Base-by-base conservation (phyloP, 2,329 filamentous ascomycete genomes). In the Pseudopithomyces chartarum region DNA sequence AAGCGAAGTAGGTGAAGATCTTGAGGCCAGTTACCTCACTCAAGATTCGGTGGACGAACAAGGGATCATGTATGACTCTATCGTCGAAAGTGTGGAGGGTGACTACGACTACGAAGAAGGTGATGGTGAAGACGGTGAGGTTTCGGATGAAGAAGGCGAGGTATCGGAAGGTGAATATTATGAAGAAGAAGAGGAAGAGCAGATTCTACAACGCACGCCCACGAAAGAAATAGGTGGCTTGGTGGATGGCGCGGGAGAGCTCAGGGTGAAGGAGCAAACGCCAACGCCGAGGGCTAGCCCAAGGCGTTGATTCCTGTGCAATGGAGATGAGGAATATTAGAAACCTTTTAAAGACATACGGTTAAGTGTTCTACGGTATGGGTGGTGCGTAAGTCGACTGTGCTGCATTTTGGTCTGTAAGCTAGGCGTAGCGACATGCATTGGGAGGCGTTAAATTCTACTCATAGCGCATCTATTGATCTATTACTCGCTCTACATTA, bases 1-100 rank as follows among this genome's bases (percentile, higher is more conserved):
- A 3, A 79, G 78, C 15, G 79, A 74, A 71, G 34, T 70, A 23
- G 72, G 70, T 34, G 79, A 81, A 54, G 81, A 79, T 38, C 69
- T 86, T 42, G 82, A 78, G 17, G 83, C 85, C 29, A 85, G 82
- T 67, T 87, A 85, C 64, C 78, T 87, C 54, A 84, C 83, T 1
- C 76, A 78, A n/a, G 77, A 79, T 13, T 80, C 78, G 12, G 63
- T 81, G 12, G 82, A 85, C 45, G 76, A 83, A 15, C 73, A 69
- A 3, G 65, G 63, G 2, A 69, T 74, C 19, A 63, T 82, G 53
- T 75, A 74, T 8, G 80, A 82, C 23, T 84, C 82, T 1, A 76
- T 81, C 5, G 73, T 83, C 22, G 81, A 81, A n/a, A 79, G 80
- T 19, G 77, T 85, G 4, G 81, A 82, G 43, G 75, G 78, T 6